Evolutionary conservation across 108 stramenopile species (phyloP), one percentile per base, ranked within the genome.

Genomic region (Discostella stelligeroides): DNA sequence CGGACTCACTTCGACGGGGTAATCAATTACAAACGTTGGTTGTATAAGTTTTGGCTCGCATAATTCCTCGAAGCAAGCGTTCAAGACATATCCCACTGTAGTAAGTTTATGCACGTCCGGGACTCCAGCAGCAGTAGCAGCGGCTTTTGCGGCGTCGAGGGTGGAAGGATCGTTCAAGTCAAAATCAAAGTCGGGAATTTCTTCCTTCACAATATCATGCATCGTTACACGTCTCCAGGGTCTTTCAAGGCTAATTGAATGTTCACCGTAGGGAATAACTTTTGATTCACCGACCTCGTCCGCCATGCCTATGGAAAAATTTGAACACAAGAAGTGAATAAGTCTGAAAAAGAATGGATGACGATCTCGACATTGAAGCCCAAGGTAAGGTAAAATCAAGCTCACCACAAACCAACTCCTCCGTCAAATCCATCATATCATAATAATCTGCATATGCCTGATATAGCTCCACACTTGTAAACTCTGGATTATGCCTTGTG

Each of bases 401-500:
- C 86, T 83, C 70, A 88, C 86, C 73, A 67, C 92, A 94, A 40
- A 95, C 82, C 41, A 99, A 70, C 28, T 86, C 64, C 69, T 98
- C 97, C 10, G 98, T 98, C 66, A 98, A 73, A 45, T 91, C 87
- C 95, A 98, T 98, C 97, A 99, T 98, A 72, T 97, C 95, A 56
- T 95, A 40, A 76, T 98, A 98, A 80, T 98, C 97, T 1, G 96
- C 96, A 76, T 97, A 98, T 0, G 98, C 98, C 83, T 96, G 92
- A 84, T 99, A 99, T n/a, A 98, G 69, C 83, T 99, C 99, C 53
- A 97, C 83, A 47, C 95, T 88, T 15, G 99, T 99, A 75, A 99
- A 99, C 85, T 99, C 99, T 2, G 99, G 98, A 88, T 99, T 98
- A 87, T 99, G 99, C 72, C 96, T 71, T 7, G 98, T 97, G 27